Conservation (phyloP, 2,329 filamentous ascomycete species). For the Grosmannia huntii region DNA sequence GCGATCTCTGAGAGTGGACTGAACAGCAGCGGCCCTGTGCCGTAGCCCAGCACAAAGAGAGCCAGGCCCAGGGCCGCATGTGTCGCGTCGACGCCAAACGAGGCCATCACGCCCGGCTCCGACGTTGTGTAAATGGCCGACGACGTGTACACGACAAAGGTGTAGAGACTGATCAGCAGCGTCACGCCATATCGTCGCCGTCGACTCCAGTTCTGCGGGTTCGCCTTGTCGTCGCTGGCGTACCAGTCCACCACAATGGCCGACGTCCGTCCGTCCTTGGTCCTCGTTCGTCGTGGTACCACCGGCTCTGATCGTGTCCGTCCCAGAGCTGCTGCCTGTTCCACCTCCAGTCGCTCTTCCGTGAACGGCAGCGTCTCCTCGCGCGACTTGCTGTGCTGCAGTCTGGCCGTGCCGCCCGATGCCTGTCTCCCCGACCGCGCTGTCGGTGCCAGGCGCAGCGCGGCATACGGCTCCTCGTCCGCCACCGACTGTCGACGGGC, state of each 20-base stretch:
- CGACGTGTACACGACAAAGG: constrained; percentile 29
- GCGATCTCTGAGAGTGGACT: constrained; percentile 26
- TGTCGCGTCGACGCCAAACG: constrained; percentile 34
- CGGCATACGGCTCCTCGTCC: constrained; percentile 11
- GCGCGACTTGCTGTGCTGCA: constrained; percentile 13
- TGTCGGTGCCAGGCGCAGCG: constrained; percentile 3
- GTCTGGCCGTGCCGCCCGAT: neutral
- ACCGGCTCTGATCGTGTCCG: constrained; percentile 17
- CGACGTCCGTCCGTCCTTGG: constrained; percentile 7
- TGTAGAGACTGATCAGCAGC: constrained; percentile 32
- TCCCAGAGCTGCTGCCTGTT: constrained; percentile 15
- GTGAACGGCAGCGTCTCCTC: constrained; percentile 16
- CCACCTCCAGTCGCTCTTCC: constrained; percentile 14
- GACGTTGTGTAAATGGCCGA: constrained; percentile 27
- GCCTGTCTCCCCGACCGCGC: neutral
- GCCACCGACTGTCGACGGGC: neutral
- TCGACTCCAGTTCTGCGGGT: constrained; percentile 36
- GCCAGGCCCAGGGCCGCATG: constrained; percentile 39
- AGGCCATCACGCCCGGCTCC: constrained; percentile 28
- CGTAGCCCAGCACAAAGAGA: constrained; percentile 43
- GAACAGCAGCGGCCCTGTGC: constrained; percentile 43
- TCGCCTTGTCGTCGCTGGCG: constrained; percentile 33
- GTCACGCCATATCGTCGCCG: constrained; percentile 23
- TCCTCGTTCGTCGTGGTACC: constrained; percentile 13
- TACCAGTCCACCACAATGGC: constrained; percentile 26